These are phyloP conservation scores for Ammopiptanthus mongolicus DNA, from an alignment of 306 rosid species.

Conservation along the genomic window DNA sequence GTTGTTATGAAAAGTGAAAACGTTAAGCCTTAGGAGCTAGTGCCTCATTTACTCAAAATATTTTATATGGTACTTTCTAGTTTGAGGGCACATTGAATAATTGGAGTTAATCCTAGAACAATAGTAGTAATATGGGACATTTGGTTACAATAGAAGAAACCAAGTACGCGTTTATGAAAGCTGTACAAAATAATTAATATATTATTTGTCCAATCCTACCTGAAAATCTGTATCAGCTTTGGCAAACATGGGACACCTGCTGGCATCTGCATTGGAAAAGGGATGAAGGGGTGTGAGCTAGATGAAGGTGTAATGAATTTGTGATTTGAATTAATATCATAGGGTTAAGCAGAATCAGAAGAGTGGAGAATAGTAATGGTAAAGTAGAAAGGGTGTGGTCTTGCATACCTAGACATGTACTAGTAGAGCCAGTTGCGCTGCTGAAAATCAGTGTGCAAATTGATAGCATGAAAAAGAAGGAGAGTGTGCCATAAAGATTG, in stretches of 20 bases:
- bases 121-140: not conserved
- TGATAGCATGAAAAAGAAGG: constrained; percentile 35
- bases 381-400: not conserved
- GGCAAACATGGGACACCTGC: constrained; percentile 26
- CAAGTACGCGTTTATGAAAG: not conserved
- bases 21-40: no score
- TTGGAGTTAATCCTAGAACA: not conserved
- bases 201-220: constrained; percentile 26
- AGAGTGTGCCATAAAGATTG: constrained; percentile 12
- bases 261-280: constrained; percentile 38
- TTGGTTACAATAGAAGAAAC: not conserved
- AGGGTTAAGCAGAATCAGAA: not conserved
- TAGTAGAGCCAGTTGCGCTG: not conserved
- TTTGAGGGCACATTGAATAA: constrained; percentile 13
- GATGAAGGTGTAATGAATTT: not conserved
- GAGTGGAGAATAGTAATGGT: not conserved
- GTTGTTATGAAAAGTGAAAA: no score
- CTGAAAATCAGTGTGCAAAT: constrained; percentile 37
- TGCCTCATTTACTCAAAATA: no score
- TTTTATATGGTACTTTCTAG: not conserved
- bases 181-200: not conserved
- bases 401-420: constrained; percentile 45
- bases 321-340: not conserved
- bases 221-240: constrained; percentile 43
- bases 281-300: not conserved